Evolutionary conservation across 306 rosid genomes (phyloP).

Genomic region (Rosa lucieae): DNA sequence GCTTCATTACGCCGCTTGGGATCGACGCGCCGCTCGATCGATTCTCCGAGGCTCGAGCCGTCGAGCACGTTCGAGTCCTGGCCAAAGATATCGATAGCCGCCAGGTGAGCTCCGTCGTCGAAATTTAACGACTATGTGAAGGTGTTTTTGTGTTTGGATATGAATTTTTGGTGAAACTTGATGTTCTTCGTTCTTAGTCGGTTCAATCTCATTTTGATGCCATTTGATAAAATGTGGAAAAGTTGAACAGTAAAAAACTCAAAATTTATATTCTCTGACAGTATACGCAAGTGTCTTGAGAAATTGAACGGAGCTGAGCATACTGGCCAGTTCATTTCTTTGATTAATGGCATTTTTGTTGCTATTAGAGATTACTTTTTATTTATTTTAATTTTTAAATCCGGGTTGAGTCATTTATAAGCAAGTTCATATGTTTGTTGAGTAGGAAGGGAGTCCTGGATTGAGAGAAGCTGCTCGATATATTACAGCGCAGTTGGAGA

Average conservation of each 20-base stretch:
- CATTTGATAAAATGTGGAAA: background rate
- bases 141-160: background rate
- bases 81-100: conserved; percentile 90
- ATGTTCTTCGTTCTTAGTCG: background rate
- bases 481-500: conserved; percentile 65
- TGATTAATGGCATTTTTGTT: too few relatives aligned
- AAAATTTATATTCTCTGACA: too few relatives aligned
- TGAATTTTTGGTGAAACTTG: background rate
- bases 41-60: conserved; percentile 87
- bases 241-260: background rate
- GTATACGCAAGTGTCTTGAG: too few relatives aligned
- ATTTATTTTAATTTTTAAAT: background rate
- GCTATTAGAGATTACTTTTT: too few relatives aligned
- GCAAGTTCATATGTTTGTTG: conserved; percentile 26
- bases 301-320: background rate
- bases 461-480: conserved; percentile 75
- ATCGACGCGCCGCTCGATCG: conserved; percentile 74
- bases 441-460: conserved; percentile 95
- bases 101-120: conserved; percentile 35
- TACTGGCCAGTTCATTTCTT: background rate
- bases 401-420: conserved; percentile 26
- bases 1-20: conserved; percentile 67
- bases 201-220: background rate
- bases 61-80: conserved; percentile 69
- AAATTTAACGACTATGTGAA: background rate